Percentiles rank a stretch among this genome's conserved stretches.
phyloP scores from a whole-genome alignment of 1,139 yeast genomes.

The Debaryomyces nepalensis region DNA sequence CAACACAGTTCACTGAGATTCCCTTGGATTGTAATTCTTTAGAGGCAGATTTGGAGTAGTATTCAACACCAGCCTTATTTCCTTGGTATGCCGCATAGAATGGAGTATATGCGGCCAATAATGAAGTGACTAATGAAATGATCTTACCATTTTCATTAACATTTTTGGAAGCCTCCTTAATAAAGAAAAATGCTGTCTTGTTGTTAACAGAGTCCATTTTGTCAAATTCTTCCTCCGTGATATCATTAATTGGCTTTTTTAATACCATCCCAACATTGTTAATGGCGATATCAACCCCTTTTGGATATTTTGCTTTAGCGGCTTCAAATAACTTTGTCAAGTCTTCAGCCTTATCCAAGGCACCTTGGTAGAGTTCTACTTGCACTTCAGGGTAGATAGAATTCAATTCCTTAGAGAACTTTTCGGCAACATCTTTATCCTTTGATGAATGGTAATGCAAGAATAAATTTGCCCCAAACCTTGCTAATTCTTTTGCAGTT shows the following conservation, averaged over 20 bases:
- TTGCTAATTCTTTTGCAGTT: conserved; percentile 62
- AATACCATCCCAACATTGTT: conserved; percentile 70
- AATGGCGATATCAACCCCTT: conserved; percentile 62
- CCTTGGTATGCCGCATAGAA: conserved; percentile 63
- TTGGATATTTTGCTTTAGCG: conserved; percentile 47
- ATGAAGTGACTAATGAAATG: conserved; percentile 62
- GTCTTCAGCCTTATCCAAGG: conserved; percentile 47
- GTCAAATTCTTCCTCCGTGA: conserved; percentile 58
- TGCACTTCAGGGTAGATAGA: conserved; percentile 39
- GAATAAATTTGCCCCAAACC: conserved; percentile 57
- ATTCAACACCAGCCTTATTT: conserved; percentile 65
- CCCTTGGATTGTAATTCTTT: conserved; percentile 56
- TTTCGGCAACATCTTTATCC: conserved; percentile 43
- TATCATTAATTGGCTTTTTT: conserved; percentile 59
- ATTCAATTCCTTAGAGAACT: conserved; percentile 42
- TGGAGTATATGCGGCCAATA: conserved; percentile 68
- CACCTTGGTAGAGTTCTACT: conserved; percentile 51
- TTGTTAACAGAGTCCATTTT: conserved; percentile 57
- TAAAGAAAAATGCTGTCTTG: conserved; percentile 63
- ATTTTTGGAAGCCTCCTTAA: conserved; percentile 58
- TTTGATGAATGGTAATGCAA: conserved; percentile 57
- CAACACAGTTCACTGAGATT: conserved; percentile 60
- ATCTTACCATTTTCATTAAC: conserved; percentile 59
- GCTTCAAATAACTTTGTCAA: conserved; percentile 50
- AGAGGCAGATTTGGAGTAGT: conserved; percentile 58